phyloP scores from a whole-genome alignment of 2,329 filamentous ascomycete genomes.

The Cercospora sp. region DNA sequence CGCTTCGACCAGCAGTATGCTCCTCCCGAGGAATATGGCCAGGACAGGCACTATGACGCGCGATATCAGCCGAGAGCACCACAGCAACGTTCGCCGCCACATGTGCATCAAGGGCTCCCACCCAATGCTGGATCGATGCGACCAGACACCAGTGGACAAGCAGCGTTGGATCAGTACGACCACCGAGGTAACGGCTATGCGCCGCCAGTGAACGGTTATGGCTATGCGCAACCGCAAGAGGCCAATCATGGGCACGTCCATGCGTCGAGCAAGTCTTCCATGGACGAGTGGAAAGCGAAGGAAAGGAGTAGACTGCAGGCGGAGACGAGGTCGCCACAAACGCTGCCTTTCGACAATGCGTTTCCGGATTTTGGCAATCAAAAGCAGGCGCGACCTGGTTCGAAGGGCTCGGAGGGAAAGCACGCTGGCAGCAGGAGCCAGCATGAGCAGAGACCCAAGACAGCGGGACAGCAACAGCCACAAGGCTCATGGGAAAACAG shows the following conservation, averaged over 20 bases:
- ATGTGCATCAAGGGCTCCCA: constrained; percentile 17
- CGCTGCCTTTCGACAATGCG: constrained; percentile 46
- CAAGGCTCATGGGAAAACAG: constrained; percentile 20
- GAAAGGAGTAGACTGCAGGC: constrained; percentile 37
- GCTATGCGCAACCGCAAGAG: constrained; percentile 1
- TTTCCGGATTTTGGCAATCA: constrained; percentile 48
- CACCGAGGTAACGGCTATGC: neutral
- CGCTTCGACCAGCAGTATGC: constrained; percentile 20
- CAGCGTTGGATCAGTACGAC: constrained; percentile 6
- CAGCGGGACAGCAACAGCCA: constrained; percentile 13
- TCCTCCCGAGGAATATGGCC: constrained; percentile 17
- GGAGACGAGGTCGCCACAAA: constrained; percentile 32
- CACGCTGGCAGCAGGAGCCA: constrained; percentile 31
- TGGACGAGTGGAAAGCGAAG: constrained; percentile 39
- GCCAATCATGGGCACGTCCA: neutral
- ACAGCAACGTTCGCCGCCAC: constrained; percentile 14
- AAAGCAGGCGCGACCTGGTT: constrained; percentile 29
- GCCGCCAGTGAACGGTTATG: neutral
- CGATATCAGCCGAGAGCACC: constrained; percentile 32
- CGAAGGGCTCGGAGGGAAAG: constrained; percentile 22
- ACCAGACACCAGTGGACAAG: constrained; percentile 11
- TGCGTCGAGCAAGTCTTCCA: constrained; percentile 29
- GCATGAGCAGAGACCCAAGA: constrained; percentile 15
- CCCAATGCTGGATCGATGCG: constrained; percentile 12
- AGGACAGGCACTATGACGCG: constrained; percentile 31